Conservation (phyloP, 768 basidiomycete species). For the Cubamyces lactineus region DNA sequence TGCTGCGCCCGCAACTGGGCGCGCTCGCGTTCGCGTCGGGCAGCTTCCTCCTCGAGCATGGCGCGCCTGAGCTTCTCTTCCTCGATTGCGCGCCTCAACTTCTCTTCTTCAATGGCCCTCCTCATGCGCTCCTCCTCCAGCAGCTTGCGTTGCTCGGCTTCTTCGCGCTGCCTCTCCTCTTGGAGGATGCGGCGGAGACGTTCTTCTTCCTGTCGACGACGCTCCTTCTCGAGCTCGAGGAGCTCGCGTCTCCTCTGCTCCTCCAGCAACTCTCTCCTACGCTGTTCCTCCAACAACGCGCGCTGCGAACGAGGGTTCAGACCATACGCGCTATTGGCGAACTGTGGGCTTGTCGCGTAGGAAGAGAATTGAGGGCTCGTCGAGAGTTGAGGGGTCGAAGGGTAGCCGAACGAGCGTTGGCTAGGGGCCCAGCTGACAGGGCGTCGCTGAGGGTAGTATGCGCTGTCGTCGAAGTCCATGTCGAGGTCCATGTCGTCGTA, state of each 20-base stretch:
- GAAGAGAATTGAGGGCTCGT: constrained; percentile 4
- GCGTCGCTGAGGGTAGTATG: constrained; percentile 10
- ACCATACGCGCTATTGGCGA: constrained; percentile 12
- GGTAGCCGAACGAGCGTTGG: constrained; percentile 8
- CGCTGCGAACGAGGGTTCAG: constrained; percentile 25
- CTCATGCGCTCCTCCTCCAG: constrained; percentile 26
- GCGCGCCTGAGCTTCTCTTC: constrained; percentile 21
- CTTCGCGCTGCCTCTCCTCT: constrained; percentile 23
- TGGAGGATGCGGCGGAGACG: constrained; percentile 24
- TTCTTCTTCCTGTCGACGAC: constrained; percentile 29
- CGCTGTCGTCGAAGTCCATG: constrained; percentile 16
- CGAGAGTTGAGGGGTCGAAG: background rate
- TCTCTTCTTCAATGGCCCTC: constrained; percentile 19
- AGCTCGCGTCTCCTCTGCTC: constrained; percentile 23
- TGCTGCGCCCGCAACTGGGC: constrained; percentile 14
- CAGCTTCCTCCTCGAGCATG: constrained; percentile 20
- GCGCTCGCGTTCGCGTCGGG: constrained; percentile 11
- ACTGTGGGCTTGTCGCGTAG: constrained; percentile 2
- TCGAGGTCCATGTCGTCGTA: constrained; percentile 24
- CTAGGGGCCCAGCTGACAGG: constrained; percentile 14
- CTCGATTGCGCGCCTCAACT: constrained; percentile 16
- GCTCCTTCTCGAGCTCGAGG: constrained; percentile 22
- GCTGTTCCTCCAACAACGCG: constrained; percentile 28
- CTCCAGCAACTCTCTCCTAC: constrained; percentile 28
- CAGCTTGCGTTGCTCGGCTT: constrained; percentile 19